Conservation (phyloP, 257 asterid species). For the Coffea canephora region DNA sequence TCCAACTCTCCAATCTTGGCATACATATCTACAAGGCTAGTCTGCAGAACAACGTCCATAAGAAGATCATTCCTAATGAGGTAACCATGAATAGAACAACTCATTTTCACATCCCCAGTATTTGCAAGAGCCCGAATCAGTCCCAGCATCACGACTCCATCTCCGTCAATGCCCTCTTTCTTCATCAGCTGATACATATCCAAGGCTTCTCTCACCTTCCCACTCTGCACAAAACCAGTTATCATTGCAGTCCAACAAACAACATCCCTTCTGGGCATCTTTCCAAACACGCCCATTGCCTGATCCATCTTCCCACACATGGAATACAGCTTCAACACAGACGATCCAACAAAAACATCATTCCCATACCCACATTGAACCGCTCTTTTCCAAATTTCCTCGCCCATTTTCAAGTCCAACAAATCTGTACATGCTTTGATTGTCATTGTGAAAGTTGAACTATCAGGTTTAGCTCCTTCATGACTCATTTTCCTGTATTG, state of each 20-base stretch:
- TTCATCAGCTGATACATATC: slow-evolving; percentile 48
- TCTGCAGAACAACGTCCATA: slow-evolving; percentile 46
- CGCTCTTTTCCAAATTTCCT: slow-evolving; percentile 47
- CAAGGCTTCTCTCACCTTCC: slow-evolving; percentile 47
- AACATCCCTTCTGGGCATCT: slow-evolving; percentile 51
- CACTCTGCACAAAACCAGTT: slow-evolving; percentile 56
- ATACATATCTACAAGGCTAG: slow-evolving; percentile 77
- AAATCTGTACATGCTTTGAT: slow-evolving; percentile 68
- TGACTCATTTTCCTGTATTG: slow-evolving; percentile 40
- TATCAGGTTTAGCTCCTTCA: slow-evolving; percentile 57
- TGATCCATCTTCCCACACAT: slow-evolving; percentile 64
- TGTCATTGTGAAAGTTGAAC: slow-evolving; percentile 74
- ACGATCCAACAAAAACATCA: slow-evolving; percentile 70
- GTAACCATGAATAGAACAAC: slow-evolving; percentile 64
- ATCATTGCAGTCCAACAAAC: slow-evolving; percentile 78
- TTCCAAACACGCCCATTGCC: slow-evolving; percentile 53
- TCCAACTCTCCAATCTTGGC: slow-evolving; percentile 60
- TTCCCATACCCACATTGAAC: slow-evolving; percentile 48
- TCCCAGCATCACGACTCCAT: slow-evolving; percentile 60
- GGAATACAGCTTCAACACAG: slow-evolving; percentile 53
- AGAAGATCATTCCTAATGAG: slow-evolving; percentile 43
- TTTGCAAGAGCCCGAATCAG: slow-evolving; percentile 60
- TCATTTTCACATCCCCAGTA: slow-evolving; percentile 46
- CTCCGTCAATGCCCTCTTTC: slow-evolving; percentile 56
- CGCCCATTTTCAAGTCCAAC: slow-evolving; percentile 54